Percentiles rank a stretch among this genome's conserved stretches.
These are phyloP conservation scores for Straminergon stramineum DNA, from an alignment of 225 moss, liverwort and hornwort genomes.

Conservation along the genomic window DNA sequence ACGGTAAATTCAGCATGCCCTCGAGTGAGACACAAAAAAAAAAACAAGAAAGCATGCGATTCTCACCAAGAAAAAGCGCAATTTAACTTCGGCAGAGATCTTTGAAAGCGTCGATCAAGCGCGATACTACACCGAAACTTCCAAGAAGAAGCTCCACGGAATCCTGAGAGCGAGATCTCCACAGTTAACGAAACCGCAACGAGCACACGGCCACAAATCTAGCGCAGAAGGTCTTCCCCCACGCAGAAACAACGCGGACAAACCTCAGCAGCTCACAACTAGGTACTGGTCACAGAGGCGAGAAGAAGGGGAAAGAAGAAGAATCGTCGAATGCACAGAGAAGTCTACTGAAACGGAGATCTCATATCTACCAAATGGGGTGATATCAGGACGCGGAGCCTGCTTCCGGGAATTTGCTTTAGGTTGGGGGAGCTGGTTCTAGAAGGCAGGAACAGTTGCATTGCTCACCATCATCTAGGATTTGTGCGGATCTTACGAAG, in stretches of 20 bases:
- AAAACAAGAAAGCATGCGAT: neutral
- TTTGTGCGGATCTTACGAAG: fast-evolving
- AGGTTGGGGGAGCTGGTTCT: neutral
- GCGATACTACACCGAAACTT: neutral
- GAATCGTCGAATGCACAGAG: neutral
- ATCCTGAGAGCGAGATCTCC: neutral
- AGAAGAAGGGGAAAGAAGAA: neutral
- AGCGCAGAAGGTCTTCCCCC: neutral
- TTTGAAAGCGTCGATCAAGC: neutral
- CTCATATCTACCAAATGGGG: fast-evolving
- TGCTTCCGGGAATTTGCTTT: neutral
- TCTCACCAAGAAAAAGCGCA: neutral
- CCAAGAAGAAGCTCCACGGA: neutral
- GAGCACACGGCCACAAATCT: neutral
- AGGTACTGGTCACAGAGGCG: neutral
- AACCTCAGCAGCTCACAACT: neutral
- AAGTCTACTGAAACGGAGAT: neutral
- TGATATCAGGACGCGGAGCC: neutral
- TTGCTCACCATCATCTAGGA: neutral
- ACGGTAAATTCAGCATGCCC: neutral
- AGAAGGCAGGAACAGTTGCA: neutral
- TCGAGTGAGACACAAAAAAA: neutral
- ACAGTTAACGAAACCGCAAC: neutral
- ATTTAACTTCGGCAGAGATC: neutral
- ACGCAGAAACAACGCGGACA: neutral